Evolutionary conservation across 495 filamentous ascomycete genomes (phyloP).

Genomic region (Podospora comata): DNA sequence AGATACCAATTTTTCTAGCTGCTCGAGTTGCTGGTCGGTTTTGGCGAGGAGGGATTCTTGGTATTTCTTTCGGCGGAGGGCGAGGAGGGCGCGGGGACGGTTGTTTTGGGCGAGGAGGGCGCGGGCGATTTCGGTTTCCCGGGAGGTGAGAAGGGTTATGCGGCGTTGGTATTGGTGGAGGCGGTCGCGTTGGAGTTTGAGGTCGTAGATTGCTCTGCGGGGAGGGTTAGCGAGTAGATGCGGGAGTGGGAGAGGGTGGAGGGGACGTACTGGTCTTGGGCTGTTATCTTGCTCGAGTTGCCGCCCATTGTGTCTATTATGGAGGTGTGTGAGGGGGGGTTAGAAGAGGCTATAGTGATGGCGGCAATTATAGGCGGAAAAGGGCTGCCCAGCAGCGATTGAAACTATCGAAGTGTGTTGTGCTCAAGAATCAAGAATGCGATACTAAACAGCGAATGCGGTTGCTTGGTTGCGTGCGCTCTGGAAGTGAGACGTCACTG

Average conservation of each 20-base stretch:
- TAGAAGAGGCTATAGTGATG: not conserved
- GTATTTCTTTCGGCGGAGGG: slow-evolving; percentile 93
- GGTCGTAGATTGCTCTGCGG: slow-evolving; percentile 79
- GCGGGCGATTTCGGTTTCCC: slow-evolving; percentile 78
- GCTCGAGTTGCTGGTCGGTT: slow-evolving; percentile 85
- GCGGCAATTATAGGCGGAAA: too few species aligned
- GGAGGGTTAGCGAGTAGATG: not conserved
- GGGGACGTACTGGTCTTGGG: slow-evolving; percentile 43
- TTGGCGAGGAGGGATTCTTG: slow-evolving; percentile 86
- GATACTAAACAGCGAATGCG: not conserved
- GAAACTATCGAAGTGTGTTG: not conserved
- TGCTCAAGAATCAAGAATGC: not conserved
- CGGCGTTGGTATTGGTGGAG: slow-evolving; percentile 91
- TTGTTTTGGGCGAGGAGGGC: slow-evolving; percentile 73
- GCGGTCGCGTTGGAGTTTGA: slow-evolving; percentile 96
- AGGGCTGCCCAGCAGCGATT: not conserved
- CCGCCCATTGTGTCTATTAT: slow-evolving; percentile 39
- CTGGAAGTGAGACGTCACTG: slow-evolving; percentile 9
- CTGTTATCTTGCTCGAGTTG: slow-evolving; percentile 43
- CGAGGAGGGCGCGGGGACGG: slow-evolving; percentile 77
- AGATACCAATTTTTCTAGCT: slow-evolving; percentile 77
- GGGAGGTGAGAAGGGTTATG: slow-evolving; percentile 76
- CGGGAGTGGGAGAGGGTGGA: not conserved
- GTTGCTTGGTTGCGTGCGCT: not conserved
- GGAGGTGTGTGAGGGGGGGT: not conserved